Conservation (phyloP, 2,329 filamentous ascomycete genomes). For the Uncinocarpus reesii region DNA sequence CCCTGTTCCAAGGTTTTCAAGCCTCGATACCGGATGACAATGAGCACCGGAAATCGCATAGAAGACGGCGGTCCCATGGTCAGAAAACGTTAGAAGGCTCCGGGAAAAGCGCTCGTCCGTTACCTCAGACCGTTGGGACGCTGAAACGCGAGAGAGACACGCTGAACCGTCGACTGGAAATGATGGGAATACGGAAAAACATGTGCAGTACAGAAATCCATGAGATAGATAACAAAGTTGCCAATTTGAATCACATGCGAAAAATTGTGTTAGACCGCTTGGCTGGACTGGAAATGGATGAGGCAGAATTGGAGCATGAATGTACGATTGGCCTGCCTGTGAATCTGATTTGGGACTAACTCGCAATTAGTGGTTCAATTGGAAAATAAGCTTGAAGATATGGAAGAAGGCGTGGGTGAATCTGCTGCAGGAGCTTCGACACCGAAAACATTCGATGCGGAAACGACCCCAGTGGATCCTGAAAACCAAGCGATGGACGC, state of each 20-base stretch:
- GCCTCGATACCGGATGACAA: slow-evolving; percentile 61
- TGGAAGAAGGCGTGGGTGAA: slow-evolving; percentile 48
- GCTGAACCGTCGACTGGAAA: slow-evolving; percentile 76
- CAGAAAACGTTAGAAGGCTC: slow-evolving; percentile 58
- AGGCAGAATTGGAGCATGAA: slow-evolving; percentile 80
- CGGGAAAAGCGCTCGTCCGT: slow-evolving; percentile 47
- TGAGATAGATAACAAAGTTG: slow-evolving; percentile 94
- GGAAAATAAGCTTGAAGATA: slow-evolving; percentile 52
- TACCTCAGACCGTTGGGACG: slow-evolving; percentile 57
- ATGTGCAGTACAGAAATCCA: slow-evolving; percentile 95
- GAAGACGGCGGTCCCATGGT: slow-evolving; percentile 60
- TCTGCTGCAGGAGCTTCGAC: slow-evolving; percentile 28
- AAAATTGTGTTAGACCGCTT: slow-evolving; percentile 81
- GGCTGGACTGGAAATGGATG: slow-evolving; percentile 79
- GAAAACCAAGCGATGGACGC: slow-evolving; percentile 44
- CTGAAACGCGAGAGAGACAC: slow-evolving; percentile 70
- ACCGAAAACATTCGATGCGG: slow-evolving; percentile 29
- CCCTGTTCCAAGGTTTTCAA: slow-evolving; percentile 92
- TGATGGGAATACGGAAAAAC: slow-evolving; percentile 86
- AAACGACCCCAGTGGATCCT: slow-evolving; percentile 44
- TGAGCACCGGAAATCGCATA: slow-evolving; percentile 57
- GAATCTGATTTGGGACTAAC: too few species aligned
- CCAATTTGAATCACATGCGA: slow-evolving; percentile 85
- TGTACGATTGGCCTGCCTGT: slow-evolving; percentile 45
- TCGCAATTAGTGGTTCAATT: slow-evolving; percentile 42